Evolutionary conservation across 176 grass and related monocot genomes (phyloP).

Genomic region (Dactylis glomerata): DNA sequence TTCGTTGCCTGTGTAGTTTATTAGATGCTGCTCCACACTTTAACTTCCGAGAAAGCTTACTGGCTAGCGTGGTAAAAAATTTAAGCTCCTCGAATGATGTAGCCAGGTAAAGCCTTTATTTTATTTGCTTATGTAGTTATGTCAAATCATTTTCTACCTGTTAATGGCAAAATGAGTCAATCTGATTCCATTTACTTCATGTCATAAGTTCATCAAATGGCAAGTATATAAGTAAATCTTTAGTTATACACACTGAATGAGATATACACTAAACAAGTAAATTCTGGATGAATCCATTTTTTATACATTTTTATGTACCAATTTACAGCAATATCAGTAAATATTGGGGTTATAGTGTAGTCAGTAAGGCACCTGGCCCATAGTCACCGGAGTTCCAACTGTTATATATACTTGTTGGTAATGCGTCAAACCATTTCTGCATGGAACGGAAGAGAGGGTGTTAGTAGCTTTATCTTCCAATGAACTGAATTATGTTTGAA

Average conservation of each 20-base stretch:
- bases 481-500: neutral
- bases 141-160: neutral
- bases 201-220: neutral
- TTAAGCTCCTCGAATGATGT: slow-evolving; percentile 84
- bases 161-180: neutral
- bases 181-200: neutral
- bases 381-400: neutral
- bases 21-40: slow-evolving; percentile 86
- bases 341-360: neutral
- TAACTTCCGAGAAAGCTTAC: slow-evolving; percentile 78
- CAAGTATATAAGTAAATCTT: neutral
- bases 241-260: neutral
- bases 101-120: slow-evolving; percentile 46
- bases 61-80: slow-evolving; percentile 71
- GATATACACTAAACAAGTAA: neutral
- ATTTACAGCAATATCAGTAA: neutral
- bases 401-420: neutral
- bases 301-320: neutral
- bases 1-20: slow-evolving; percentile 81
- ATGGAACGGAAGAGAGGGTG: neutral
- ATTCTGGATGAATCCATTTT: neutral
- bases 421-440: neutral
- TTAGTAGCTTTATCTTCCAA: neutral
- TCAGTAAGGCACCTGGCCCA: neutral
- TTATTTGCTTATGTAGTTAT: neutral